phyloP scores from a whole-genome alignment of 2,329 filamentous ascomycete species.

The Pestalotiopsis sp. region DNA sequence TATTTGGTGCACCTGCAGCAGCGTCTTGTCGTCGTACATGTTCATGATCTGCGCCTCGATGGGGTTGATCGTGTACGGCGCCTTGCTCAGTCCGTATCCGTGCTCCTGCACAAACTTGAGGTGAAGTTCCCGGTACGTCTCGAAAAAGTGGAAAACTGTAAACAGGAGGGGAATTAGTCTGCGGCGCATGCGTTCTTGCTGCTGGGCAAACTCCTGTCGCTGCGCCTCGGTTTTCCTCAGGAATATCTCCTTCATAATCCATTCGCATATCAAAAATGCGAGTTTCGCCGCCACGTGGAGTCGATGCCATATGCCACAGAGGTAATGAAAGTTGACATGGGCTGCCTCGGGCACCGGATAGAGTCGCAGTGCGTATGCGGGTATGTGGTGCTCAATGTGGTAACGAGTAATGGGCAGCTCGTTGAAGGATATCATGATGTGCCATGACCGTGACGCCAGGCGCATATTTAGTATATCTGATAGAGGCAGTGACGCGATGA shows the following conservation, averaged over 20 bases:
- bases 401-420: constrained; percentile 62
- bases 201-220: constrained; percentile 57
- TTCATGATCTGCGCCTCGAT: constrained; percentile 63
- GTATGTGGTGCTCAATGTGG: constrained; percentile 60
- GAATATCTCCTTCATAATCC: constrained; percentile 67
- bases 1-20: constrained; percentile 63
- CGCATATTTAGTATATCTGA: constrained; percentile 61
- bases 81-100: constrained; percentile 49
- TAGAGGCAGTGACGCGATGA: constrained; percentile 60
- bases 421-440: constrained; percentile 59
- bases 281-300: constrained; percentile 65
- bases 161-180: constrained; percentile 64
- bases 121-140: constrained; percentile 61
- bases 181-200: constrained; percentile 64
- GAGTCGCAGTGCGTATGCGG: constrained; percentile 58
- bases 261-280: constrained; percentile 61
- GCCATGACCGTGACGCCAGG: constrained; percentile 58
- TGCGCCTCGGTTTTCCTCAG: constrained; percentile 56
- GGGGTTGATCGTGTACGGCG: constrained; percentile 61
- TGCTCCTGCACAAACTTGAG: constrained; percentile 55
- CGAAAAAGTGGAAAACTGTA: constrained; percentile 68
- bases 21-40: constrained; percentile 64
- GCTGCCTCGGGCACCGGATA: constrained; percentile 53
- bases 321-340: constrained; percentile 57
- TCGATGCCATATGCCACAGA: constrained; percentile 66